Base-by-base conservation (phyloP, 306 rosid species). In the Canavalia ensiformis region DNA sequence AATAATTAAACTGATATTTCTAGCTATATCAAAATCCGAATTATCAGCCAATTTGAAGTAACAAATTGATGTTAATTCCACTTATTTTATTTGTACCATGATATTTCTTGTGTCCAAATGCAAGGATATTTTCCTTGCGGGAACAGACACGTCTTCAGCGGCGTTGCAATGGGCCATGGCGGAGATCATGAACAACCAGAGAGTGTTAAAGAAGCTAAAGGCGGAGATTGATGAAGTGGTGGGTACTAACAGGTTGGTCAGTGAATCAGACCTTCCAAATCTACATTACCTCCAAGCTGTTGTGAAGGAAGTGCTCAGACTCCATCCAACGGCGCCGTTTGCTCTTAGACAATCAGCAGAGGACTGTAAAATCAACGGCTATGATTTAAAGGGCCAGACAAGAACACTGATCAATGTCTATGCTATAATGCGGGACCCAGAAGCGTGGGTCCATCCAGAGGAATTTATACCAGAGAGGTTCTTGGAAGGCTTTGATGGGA, bases 341-440 rank as follows among this genome's bases (percentile, higher is more conserved):
- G 85, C 77, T 58, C 82, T 84, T 0, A 79, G 92, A 70, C 64
- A 87, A 80, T 80, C 81, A 1, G 34, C 55, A 1, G 50, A 83
- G 7, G 81, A 84, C 6, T 82, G 87, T 81, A 80, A 0, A 13
- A 77, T 89, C 83, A 82, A 87, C 42, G 89, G 87, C 55, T 87
- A 82, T 3, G 72, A 82, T 56, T 2, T 89, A 9, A 82, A 82
- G 68, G 80, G 68, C 1, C 42, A 85, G 0, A 80, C 86, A 0
- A 83, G 85, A 67, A 80, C 83, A 30, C 57, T 84, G 8, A 44
- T 89, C 59, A 86, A 89, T 59, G 87, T 85, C 1, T 84, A 84
- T n/a, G 87, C 90, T 12, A 82, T 89, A 37, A 89, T 86, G 92
- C 55, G 90, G 78, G 92, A 89, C 84, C 90, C 90, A 60, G 49